phyloP scores from a whole-genome alignment of 306 rosid species.

The Chamaecrista fasciculata region DNA sequence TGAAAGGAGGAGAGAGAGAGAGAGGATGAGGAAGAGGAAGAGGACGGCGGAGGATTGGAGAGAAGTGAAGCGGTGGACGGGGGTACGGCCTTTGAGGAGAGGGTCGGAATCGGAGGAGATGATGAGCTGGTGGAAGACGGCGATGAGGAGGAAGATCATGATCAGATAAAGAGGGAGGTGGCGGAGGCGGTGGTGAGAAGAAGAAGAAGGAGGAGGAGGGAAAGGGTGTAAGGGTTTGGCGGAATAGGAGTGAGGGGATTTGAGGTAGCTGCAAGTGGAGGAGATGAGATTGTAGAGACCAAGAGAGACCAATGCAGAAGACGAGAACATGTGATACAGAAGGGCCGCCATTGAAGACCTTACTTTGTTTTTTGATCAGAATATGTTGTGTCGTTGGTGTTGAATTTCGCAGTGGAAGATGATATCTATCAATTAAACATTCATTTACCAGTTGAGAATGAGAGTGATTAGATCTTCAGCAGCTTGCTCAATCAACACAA shows the following conservation, averaged over 20 bases:
- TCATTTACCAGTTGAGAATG: neutral
- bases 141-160: conserved; percentile 46
- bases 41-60: conserved; percentile 69
- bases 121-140: conserved; percentile 54
- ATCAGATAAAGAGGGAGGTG: conserved; percentile 57
- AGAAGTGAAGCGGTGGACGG: conserved; percentile 73
- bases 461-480: neutral
- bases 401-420: no score
- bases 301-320: conserved; percentile 50
- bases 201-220: conserved; percentile 32
- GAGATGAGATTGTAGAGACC: conserved; percentile 70
- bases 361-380: neutral
- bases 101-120: conserved; percentile 69
- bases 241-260: conserved; percentile 62
- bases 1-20: conserved; percentile 61
- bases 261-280: conserved; percentile 56
- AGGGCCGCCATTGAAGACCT: conserved; percentile 41
- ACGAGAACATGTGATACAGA: conserved; percentile 52
- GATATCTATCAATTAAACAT: no score
- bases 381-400: neutral
- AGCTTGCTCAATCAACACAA: neutral
- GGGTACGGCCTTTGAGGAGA: conserved; percentile 71
- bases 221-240: conserved; percentile 86
- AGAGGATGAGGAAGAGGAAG: conserved; percentile 69
- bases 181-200: conserved; percentile 47